Evolutionary conservation across 495 filamentous ascomycete species (phyloP).

Genomic region (Collariella sp.): DNA sequence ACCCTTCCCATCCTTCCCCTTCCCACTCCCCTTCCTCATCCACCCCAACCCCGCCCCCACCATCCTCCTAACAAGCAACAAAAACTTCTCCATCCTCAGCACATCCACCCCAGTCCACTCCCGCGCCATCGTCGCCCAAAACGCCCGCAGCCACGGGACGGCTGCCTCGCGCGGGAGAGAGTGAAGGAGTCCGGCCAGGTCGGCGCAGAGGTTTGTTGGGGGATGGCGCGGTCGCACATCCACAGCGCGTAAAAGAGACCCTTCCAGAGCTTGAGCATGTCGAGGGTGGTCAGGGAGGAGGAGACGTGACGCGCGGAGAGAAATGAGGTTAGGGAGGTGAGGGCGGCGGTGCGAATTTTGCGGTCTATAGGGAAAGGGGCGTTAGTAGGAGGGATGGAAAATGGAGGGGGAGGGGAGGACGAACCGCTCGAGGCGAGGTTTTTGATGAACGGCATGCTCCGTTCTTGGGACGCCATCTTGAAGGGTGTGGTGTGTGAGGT

Average conservation of each 20-base stretch:
- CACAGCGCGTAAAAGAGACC: constrained; percentile 94
- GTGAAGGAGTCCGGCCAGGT: constrained; percentile 65
- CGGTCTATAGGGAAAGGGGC: constrained; percentile 51
- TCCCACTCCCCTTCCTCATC: constrained; percentile 30
- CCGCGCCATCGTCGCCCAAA: constrained; percentile 80
- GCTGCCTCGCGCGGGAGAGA: constrained; percentile 55
- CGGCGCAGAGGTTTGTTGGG: constrained; percentile 74
- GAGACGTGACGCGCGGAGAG: constrained; percentile 53
- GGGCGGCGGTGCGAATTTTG: constrained; percentile 69
- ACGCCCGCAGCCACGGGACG: constrained; percentile 57
- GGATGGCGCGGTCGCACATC: constrained; percentile 82
- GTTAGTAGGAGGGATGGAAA: neutral
- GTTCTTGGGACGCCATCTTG: constrained; percentile 38
- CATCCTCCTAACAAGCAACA: constrained; percentile 72
- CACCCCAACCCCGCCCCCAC: constrained; percentile 58
- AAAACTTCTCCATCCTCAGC: constrained; percentile 85
- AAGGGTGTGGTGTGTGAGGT: neutral
- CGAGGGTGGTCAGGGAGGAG: constrained; percentile 54
- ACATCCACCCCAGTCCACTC: constrained; percentile 80
- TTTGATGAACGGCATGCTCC: constrained; percentile 45
- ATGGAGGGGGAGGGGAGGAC: constrained; percentile 12
- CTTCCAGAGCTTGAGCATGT: constrained; percentile 90
- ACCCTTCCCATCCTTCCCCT: constrained; percentile 17
- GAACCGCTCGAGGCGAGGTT: constrained; percentile 44
- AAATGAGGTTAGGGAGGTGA: constrained; percentile 70